Percentiles rank a stretch among this genome's conserved stretches.
Evolutionary conservation across 305 asterid species (phyloP).

Genomic region (Solanum hybrid): DNA sequence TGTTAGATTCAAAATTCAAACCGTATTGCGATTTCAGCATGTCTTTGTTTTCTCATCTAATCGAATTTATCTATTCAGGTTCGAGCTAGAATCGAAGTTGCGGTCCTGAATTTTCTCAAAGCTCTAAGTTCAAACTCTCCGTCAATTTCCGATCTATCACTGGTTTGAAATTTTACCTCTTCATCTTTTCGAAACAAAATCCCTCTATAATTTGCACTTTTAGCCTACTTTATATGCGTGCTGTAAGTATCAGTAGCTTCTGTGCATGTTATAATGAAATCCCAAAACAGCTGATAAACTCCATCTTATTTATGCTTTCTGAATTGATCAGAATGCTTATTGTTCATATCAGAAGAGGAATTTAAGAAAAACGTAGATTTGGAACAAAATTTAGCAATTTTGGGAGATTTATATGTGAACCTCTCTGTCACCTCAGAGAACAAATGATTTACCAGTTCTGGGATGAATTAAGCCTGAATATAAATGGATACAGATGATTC

Average conservation of each 20-base stretch:
- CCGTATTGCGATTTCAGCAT: neutral
- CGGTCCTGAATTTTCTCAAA: constrained; percentile 67
- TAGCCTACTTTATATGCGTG: neutral
- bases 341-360: neutral
- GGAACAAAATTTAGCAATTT: neutral
- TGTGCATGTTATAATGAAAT: neutral
- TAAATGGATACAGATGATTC: neutral
- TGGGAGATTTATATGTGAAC: neutral
- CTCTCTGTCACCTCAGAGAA: neutral
- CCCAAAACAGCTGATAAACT: neutral
- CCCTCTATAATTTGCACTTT: neutral
- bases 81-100: constrained; percentile 86
- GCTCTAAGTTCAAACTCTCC: constrained; percentile 54
- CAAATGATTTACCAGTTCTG: neutral
- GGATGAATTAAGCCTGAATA: neutral
- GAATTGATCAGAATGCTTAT: neutral
- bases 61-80: constrained; percentile 31
- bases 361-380: neutral
- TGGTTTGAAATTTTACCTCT: constrained; percentile 29
- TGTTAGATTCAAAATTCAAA: neutral
- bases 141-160: constrained; percentile 56
- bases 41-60: neutral
- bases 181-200: neutral
- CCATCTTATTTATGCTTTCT: neutral
- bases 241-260: neutral